Conservation (phyloP, 257 asterid species). For the Lithospermum erythrorhizon region DNA sequence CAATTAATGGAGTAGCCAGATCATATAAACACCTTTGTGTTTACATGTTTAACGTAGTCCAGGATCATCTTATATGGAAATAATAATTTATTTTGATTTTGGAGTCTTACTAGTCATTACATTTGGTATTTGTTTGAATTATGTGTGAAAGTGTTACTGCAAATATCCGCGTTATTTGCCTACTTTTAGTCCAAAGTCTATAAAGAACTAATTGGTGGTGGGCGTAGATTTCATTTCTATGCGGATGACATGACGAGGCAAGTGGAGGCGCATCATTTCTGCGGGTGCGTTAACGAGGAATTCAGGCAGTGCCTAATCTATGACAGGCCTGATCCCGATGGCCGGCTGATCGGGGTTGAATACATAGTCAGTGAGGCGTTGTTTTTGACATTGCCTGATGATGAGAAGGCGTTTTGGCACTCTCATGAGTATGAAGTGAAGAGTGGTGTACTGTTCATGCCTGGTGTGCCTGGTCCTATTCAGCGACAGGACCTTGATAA, state of each 20-base stretch:
- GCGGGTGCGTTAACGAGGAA: conserved; percentile 69
- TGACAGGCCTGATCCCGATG: conserved; percentile 56
- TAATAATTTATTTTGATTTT: no score
- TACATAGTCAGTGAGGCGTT: conserved; percentile 47
- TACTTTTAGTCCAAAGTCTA: no score
- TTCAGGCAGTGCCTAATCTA: conserved; percentile 82
- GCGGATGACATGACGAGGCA: conserved; percentile 82
- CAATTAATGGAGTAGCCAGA: no score
- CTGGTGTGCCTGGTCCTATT: conserved; percentile 48
- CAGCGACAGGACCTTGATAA: conserved; percentile 68
- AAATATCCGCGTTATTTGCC: no score
- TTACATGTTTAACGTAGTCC: no score
- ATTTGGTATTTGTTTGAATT: no score
- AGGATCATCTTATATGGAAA: no score
- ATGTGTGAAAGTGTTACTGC: no score
- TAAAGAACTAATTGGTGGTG: not conserved
- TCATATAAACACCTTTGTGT: no score
- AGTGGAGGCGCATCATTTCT: conserved; percentile 94
- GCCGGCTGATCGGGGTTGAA: conserved; percentile 66
- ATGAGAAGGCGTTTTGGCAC: conserved; percentile 77
- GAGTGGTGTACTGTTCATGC: conserved; percentile 80
- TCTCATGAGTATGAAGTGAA: conserved; percentile 82
- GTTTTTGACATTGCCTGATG: conserved; percentile 66
- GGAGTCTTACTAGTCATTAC: no score
- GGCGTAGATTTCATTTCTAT: conserved; percentile 68